Percentiles rank a stretch among this genome's conserved stretches.
phyloP scores from a whole-genome alignment of 2,329 filamentous ascomycete species.

The Apiospora sp. region DNA sequence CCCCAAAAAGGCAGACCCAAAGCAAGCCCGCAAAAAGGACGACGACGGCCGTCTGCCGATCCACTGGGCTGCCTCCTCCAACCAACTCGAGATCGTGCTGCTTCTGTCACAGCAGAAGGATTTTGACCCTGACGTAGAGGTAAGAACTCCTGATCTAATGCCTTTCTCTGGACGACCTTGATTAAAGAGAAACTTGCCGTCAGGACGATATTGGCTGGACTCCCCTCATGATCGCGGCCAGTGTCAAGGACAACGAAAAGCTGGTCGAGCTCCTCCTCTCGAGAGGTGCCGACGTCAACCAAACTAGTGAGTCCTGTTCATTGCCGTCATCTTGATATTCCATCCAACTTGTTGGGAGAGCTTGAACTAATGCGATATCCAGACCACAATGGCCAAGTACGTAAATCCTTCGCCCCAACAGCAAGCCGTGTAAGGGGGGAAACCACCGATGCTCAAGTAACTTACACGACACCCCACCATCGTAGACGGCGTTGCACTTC shows the following conservation, averaged over 20 bases:
- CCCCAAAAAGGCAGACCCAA: constrained; percentile 75
- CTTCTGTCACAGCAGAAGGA: constrained; percentile 73
- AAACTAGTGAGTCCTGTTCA: constrained; percentile 63
- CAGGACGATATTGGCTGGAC: constrained; percentile 84
- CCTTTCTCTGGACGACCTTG: not conserved
- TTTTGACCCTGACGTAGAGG: constrained; percentile 86
- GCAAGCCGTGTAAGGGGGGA: not conserved
- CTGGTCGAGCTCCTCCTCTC: constrained; percentile 72
- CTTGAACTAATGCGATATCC: not conserved
- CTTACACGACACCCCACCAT: not conserved
- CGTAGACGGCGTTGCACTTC: constrained; percentile 89
- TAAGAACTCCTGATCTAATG: constrained; percentile 43
- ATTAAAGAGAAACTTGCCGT: not conserved
- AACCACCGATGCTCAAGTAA: not conserved
- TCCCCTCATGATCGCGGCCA: constrained; percentile 82
- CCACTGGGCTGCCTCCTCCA: constrained; percentile 93
- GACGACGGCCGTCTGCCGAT: constrained; percentile 89
- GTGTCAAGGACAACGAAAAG: constrained; percentile 74
- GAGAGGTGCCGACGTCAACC: constrained; percentile 76
- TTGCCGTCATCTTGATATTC: not conserved
- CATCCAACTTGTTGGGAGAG: not conserved
- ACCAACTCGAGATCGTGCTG: constrained; percentile 77
- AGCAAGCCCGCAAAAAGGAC: constrained; percentile 75
- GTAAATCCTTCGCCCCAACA: constrained; percentile 22
- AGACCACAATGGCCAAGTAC: constrained; percentile 73